Percentiles rank a stretch among this genome's conserved stretches.
Evolutionary conservation across 345 rosid genomes (phyloP).

Genomic region (Eucalyptus albens): DNA sequence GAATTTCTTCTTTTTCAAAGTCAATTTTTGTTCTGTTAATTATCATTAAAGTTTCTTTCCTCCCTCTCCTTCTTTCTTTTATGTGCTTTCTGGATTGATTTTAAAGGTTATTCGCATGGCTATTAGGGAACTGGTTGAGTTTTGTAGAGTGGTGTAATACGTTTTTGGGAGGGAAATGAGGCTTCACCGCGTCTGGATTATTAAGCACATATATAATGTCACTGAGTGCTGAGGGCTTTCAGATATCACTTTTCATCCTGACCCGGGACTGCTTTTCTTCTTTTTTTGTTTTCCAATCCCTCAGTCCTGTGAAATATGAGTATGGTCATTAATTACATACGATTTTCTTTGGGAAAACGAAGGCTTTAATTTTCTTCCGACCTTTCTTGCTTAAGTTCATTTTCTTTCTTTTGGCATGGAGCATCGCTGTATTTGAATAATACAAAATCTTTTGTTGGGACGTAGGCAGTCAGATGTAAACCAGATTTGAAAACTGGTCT

Average conservation of each 20-base stretch:
- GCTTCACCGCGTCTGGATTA: background rate
- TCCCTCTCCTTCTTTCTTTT: background rate
- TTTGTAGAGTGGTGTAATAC: background rate
- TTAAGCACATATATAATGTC: background rate
- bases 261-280: background rate
- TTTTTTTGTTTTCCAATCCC: background rate
- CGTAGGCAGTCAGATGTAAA: background rate
- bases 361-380: background rate
- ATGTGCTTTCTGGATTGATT: background rate
- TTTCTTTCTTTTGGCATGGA: background rate
- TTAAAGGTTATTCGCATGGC: background rate
- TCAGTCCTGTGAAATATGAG: background rate
- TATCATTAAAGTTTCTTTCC: background rate
- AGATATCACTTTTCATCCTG: background rate
- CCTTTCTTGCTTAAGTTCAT: background rate
- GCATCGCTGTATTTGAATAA: background rate
- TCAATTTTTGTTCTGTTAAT: background rate
- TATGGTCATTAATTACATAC: background rate
- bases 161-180: background rate
- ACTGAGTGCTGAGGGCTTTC: background rate
- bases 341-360: background rate
- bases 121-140: background rate
- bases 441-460: background rate
- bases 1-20: background rate
- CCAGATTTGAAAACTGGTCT: background rate